A percentile compares a stretch with the other conserved stretches of the same genome.
These are phyloP conservation scores for Neocallimastix lanati DNA, from an alignment of 192 early-diverging fungal genomes.

Conservation along the genomic window DNA sequence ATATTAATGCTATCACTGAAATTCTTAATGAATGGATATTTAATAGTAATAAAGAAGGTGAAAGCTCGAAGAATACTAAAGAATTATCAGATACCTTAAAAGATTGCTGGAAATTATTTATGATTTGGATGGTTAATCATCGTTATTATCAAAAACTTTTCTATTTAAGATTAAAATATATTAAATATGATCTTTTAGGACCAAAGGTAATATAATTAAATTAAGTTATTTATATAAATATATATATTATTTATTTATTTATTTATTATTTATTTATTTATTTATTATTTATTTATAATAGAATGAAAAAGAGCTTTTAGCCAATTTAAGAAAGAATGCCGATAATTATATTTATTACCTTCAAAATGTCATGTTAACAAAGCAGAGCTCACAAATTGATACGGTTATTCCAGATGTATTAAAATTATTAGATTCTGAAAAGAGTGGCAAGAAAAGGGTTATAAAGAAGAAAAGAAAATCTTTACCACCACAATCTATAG, in stretches of 20 bases:
- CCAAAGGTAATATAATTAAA: background rate
- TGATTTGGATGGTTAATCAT: background rate
- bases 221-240: background rate
- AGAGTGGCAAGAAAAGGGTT: background rate
- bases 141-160: background rate
- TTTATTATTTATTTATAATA: background rate
- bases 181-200: background rate
- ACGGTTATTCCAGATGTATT: background rate
- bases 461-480: background rate
- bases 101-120: background rate
- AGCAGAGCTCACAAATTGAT: background rate
- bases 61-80: background rate
- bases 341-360: background rate
- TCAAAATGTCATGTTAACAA: background rate
- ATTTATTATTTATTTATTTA: background rate
- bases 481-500: background rate
- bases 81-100: background rate
- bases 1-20: background rate
- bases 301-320: background rate
- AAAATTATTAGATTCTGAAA: background rate
- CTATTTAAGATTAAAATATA: background rate
- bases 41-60: background rate
- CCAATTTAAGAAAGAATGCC: background rate
- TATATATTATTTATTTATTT: background rate
- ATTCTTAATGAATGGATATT: background rate